phyloP scores from a whole-genome alignment of 345 rosid genomes.

The Cardamine occulta region DNA sequence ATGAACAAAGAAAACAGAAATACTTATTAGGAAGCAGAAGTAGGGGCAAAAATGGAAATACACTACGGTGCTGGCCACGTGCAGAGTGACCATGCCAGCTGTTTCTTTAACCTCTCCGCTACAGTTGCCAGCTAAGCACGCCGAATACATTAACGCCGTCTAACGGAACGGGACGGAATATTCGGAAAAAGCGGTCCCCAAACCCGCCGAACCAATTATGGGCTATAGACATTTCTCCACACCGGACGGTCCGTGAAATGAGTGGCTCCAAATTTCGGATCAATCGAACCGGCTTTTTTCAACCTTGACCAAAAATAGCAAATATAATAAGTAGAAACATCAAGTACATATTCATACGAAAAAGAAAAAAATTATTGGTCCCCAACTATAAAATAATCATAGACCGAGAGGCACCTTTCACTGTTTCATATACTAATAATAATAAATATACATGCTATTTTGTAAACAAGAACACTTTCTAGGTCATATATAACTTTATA shows the following conservation, averaged over 20 bases:
- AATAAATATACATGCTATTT: neutral
- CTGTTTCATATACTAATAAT: constrained; percentile 5
- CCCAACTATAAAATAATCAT: constrained; percentile 28
- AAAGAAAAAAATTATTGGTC: constrained; percentile 3
- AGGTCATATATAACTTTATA: neutral
- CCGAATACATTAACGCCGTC: constrained; percentile 41
- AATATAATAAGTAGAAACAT: constrained; percentile 13
- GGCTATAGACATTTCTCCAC: constrained; percentile 26
- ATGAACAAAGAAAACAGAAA: constrained; percentile 5
- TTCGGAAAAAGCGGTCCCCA: constrained; percentile 27
- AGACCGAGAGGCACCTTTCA: constrained; percentile 29
- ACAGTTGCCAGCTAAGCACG: constrained; percentile 44
- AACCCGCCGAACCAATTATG: constrained; percentile 24
- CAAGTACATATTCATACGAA: constrained; percentile 25
- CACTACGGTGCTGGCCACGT: constrained; percentile 25
- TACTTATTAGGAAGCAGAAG: neutral
- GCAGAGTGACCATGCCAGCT: constrained; percentile 46
- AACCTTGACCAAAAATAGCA: constrained; percentile 27
- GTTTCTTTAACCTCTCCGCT: constrained; percentile 28
- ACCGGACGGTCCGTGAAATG: constrained; percentile 37
- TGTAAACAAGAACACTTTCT: neutral
- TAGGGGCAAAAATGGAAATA: constrained; percentile 23
- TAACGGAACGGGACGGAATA: constrained; percentile 27
- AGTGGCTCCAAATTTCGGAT: constrained; percentile 25
- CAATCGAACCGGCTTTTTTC: constrained; percentile 30